phyloP scores from a whole-genome alignment of 2,329 filamentous ascomycete genomes.

The Akanthomyces uredinophilus region DNA sequence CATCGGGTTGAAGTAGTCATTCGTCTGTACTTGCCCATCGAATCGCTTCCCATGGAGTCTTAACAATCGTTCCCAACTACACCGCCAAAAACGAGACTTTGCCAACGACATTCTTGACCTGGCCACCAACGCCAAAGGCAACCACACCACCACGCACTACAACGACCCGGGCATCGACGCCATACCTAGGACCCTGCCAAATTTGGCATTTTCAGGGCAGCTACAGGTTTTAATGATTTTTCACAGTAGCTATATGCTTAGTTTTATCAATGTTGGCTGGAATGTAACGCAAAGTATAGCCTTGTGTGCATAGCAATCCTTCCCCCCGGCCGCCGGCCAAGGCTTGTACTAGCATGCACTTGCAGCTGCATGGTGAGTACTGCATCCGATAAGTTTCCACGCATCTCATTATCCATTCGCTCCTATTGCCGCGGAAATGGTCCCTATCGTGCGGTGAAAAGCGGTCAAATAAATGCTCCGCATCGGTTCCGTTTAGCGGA shows the following conservation, averaged over 20 bases:
- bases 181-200: no score
- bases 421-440: background rate
- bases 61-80: background rate
- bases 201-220: no score
- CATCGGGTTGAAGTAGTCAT: no score
- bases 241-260: no score
- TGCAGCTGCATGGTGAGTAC: background rate
- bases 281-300: background rate
- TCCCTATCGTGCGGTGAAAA: no score
- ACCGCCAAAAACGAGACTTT: background rate
- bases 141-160: background rate
- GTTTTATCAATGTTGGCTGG: no score
- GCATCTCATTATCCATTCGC: background rate
- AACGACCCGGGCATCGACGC: background rate
- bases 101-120: background rate
- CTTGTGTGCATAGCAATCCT: background rate
- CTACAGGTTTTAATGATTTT: no score
- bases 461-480: no score
- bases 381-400: background rate
- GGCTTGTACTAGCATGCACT: background rate
- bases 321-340: background rate
- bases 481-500: no score
- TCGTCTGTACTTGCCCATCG: background rate
- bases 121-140: background rate
- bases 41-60: background rate